Conservation (phyloP, 2,329 filamentous ascomycete species). For the Didymella lethalis region DNA sequence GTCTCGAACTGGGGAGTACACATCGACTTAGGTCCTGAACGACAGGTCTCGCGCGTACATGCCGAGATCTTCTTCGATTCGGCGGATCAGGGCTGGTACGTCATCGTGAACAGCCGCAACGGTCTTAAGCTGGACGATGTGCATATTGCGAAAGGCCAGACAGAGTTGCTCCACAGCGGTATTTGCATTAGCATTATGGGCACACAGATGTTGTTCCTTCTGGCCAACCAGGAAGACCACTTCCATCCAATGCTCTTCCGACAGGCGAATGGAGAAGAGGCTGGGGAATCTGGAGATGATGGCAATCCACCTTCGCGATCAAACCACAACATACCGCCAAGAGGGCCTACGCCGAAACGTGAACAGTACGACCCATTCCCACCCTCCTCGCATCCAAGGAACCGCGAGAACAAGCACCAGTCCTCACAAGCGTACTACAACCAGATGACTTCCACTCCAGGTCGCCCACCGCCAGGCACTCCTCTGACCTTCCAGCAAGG, state of each 20-base stretch:
- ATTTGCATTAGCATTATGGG: slow-evolving; percentile 91
- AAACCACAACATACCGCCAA: slow-evolving; percentile 45
- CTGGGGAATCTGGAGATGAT: slow-evolving; percentile 52
- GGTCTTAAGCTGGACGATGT: slow-evolving; percentile 83
- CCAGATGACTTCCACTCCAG: slow-evolving; percentile 49
- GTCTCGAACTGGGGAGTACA: slow-evolving; percentile 65
- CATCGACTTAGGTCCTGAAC: slow-evolving; percentile 75
- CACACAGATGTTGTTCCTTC: slow-evolving; percentile 98
- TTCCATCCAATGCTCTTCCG: slow-evolving; percentile 74
- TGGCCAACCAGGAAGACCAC: slow-evolving; percentile 77
- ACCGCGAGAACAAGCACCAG: slow-evolving; percentile 38
- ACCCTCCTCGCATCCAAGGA: slow-evolving; percentile 45
- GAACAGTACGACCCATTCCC: slow-evolving; percentile 51
- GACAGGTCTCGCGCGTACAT: slow-evolving; percentile 60
- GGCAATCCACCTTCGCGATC: slow-evolving; percentile 43
- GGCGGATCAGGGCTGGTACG: slow-evolving; percentile 71
- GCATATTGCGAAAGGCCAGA: slow-evolving; percentile 71
- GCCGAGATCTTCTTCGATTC: slow-evolving; percentile 59
- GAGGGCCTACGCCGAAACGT: slow-evolving; percentile 48
- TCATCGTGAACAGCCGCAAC: slow-evolving; percentile 89
- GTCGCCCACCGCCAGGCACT: slow-evolving; percentile 44
- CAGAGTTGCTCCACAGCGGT: slow-evolving; percentile 77
- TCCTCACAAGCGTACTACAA: slow-evolving; percentile 44
- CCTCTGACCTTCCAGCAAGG: slow-evolving; percentile 49
- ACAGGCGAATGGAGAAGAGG: slow-evolving; percentile 59